These are phyloP conservation scores for Irpex lacteus DNA, from an alignment of 1,284 basidiomycete species.

Conservation along the genomic window DNA sequence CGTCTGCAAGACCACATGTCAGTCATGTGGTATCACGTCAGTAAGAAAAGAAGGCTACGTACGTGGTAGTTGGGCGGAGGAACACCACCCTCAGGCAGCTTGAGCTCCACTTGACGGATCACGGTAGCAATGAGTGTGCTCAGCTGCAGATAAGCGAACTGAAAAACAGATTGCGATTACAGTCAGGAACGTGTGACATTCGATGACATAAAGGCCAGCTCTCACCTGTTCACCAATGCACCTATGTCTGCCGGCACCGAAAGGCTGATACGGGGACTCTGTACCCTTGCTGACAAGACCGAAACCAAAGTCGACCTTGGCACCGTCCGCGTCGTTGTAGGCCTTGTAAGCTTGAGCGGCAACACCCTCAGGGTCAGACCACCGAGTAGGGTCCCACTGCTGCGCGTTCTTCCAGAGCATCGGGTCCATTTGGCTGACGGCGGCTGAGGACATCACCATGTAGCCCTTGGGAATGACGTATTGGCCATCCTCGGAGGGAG, in stretches of 20 bases:
- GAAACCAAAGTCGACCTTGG: constrained; percentile 96
- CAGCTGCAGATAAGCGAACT: constrained; percentile 96
- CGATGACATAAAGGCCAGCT: constrained; percentile 5
- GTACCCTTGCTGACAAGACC: constrained; percentile 93
- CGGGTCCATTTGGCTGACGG: constrained; percentile 88
- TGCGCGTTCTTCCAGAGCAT: constrained; percentile 74
- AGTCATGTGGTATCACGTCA: neutral
- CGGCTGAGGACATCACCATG: constrained; percentile 89
- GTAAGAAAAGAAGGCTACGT: constrained; percentile 30
- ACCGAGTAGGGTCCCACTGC: constrained; percentile 81
- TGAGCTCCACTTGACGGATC: constrained; percentile 76
- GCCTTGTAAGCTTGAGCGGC: constrained; percentile 74
- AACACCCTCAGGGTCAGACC: constrained; percentile 79
- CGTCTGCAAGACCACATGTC: constrained; percentile 16
- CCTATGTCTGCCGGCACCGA: constrained; percentile 92
- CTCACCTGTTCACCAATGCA: constrained; percentile 91
- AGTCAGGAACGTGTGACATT: neutral
- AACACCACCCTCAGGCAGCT: constrained; percentile 56
- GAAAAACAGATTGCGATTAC: constrained; percentile 14
- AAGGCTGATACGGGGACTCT: constrained; percentile 90
- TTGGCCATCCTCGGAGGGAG: constrained; percentile 67
- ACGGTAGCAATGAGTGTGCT: constrained; percentile 82
- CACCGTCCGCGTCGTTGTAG: constrained; percentile 73
- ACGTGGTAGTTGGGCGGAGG: constrained; percentile 91
- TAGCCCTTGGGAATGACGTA: constrained; percentile 93